Percentiles rank a stretch among this genome's conserved stretches.
These are phyloP conservation scores for Corymbia calophylla DNA, from an alignment of 441 rosid genomes.

Conservation along the genomic window DNA sequence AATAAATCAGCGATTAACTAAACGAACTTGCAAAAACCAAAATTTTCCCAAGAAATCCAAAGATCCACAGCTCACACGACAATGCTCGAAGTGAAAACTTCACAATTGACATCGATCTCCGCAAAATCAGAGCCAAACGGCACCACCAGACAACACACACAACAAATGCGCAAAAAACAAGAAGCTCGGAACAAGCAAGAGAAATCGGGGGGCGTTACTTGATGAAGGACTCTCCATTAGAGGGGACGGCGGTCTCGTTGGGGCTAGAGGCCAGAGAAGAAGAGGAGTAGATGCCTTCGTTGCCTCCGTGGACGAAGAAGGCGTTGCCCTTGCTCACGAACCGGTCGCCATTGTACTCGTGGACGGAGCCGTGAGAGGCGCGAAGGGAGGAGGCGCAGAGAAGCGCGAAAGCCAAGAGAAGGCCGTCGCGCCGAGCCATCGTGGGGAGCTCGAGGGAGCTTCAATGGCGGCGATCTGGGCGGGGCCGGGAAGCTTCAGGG, in stretches of 20 bases:
- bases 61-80: neutral
- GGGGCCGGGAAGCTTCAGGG: neutral
- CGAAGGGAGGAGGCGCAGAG: constrained; percentile 9
- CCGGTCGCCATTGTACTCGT: constrained; percentile 64
- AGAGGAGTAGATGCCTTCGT: constrained; percentile 93
- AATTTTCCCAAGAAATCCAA: neutral
- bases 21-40: neutral
- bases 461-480: neutral
- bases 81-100: neutral
- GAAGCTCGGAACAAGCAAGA: neutral
- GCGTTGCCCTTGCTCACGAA: constrained; percentile 86
- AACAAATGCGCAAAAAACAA: neutral
- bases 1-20: neutral
- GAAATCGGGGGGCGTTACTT: constrained; percentile 35
- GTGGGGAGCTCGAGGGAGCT: neutral
- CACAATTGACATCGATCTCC: neutral
- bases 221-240: constrained; percentile 59
- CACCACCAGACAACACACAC: neutral
- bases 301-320: constrained; percentile 86
- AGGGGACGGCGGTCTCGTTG: constrained; percentile 14
- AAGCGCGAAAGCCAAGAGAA: constrained; percentile 14
- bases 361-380: constrained; percentile 59
- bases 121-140: neutral
- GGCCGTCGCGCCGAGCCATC: constrained; percentile 12
- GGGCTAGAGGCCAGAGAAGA: constrained; percentile 13